These are phyloP conservation scores for Buddleja alternifolia DNA, from an alignment of 257 asterid species.

Conservation along the genomic window DNA sequence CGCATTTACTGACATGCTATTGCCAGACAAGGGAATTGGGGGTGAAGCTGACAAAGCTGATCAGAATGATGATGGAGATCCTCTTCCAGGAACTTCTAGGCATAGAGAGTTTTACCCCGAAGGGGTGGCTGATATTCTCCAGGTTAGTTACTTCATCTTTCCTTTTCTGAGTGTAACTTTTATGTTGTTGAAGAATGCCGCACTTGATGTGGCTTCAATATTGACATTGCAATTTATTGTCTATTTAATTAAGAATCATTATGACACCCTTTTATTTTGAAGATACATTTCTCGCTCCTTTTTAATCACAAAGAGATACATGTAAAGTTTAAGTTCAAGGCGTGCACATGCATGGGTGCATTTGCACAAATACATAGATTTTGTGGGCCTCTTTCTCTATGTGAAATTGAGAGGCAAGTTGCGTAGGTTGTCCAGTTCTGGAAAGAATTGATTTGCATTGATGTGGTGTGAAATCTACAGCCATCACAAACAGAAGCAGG, in stretches of 20 bases:
- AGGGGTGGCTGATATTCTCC: constrained; percentile 92
- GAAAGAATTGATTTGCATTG: constrained; percentile 1
- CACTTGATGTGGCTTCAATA: constrained; percentile 23
- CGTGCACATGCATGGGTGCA: not conserved
- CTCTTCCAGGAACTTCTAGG: constrained; percentile 96
- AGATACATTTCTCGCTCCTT: not conserved
- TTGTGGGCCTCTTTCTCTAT: not conserved
- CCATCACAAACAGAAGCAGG: not conserved
- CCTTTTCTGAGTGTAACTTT: constrained; percentile 20
- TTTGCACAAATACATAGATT: constrained; percentile 8
- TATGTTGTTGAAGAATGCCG: not conserved
- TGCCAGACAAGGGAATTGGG: constrained; percentile 95
- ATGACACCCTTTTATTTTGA: not conserved
- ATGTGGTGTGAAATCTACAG: constrained; percentile 3
- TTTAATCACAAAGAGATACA: not conserved
- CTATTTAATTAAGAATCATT: not conserved
- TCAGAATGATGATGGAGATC: constrained; percentile 87
- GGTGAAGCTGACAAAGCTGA: constrained; percentile 73
- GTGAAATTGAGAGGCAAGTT: too few species aligned
- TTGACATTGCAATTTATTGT: constrained; percentile 5
- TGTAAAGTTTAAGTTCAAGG: not conserved
- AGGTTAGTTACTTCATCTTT: constrained; percentile 53
- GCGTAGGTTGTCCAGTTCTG: not conserved
- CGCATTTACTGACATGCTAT: constrained; percentile 98
- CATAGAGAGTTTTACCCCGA: constrained; percentile 99